Base-by-base conservation (phyloP, 1,284 basidiomycete genomes). In the Coniferiporia sulphurascens region DNA sequence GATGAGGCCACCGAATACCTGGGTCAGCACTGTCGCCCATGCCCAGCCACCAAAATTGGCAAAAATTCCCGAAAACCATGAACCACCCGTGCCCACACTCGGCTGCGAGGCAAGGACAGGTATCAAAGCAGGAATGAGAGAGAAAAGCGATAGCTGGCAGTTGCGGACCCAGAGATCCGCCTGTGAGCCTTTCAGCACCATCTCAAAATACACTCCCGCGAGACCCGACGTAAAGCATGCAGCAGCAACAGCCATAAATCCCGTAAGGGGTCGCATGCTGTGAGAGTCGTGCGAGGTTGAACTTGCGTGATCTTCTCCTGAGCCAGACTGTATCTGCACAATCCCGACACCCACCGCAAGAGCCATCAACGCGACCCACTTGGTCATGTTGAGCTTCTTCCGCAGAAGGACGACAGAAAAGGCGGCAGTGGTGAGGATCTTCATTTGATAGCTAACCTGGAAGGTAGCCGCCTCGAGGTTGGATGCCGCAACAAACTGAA, bases 401-500 rank as follows among this genome's bases (percentile, higher is more conserved):
- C 91, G 82, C 4, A 98, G 81, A 55, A 98, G 78, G 4, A 87
- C 67, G 54, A 96, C 93, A 53, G 91, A 93, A 74, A 95, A 97
- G 56, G 89, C 90, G 21, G 95, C 95, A 9, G 95, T 98, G 34
- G 95, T 97, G 64, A 97, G 82, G 68, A 97, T 96, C 76, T 96
- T 95, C 91, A 94, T 93, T 74, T 95, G 92, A 73, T 95, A 95
- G 32, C 88, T 89, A 64, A 95, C 91, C 68, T 93, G 91, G 76
- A 96, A 97, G 3, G 93, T 93, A 10, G 94, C 92, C 49, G 93
- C 93, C 61, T 93, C 91, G 57, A 97, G 82, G 74, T 97, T 95
- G 56, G 85, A 84, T 38, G 93, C 90, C 27, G 95, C 95, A 59
- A 96, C 90, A 73, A 94, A 98, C 73, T 97, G 95, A 21, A 98